Base-by-base conservation (phyloP, 169 alveolate genomes). In the Plasmodium gallinaceum region DNA sequence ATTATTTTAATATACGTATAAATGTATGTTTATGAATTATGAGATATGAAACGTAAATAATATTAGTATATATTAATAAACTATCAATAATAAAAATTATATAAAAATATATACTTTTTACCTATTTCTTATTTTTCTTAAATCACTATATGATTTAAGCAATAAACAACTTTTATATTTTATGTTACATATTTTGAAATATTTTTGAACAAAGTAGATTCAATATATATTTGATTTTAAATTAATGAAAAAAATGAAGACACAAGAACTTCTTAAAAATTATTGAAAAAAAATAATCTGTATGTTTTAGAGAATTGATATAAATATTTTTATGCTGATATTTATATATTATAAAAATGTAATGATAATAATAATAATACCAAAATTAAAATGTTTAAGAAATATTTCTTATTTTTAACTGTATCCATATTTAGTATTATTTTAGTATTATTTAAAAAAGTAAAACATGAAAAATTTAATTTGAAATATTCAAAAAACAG, bases 381-480 rank as follows among this genome's bases (percentile, higher is more conserved):
- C 5, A 60, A 60, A 12, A 18, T 45, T 51, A 78, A 66, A 80
- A 80, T 80, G 90, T 52, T 80, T 45, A 80, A 54, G 83, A 80
- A 61, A 37, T 80, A 22, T 61, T 37, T 68, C 58, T 20, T 80
- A 26, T 66, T 66, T 80, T 45, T 80, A 26, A 61, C 65, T 51
- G 8, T 80, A 51, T 80, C 90, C 45, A 48, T 80, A 52, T 51
- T 66, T 80, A 80, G 90, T 60, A 52, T 80, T 65, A 46, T 70
- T 58, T 45, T 80, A 68, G 90, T 66, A 14, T 52, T 80, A 52
- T 68, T 65, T 66, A 57, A 80, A 4, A 39, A 46, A 39, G 58
- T 20, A 16, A 68, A 22, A 51, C 22, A 80, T 66, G 80, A 43
- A 66, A 9, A 58, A 26, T 12, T 16, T 9, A 46, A 10, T 22